Conservation (phyloP, 768 basidiomycete species). For the Fibroporia radiculosa region DNA sequence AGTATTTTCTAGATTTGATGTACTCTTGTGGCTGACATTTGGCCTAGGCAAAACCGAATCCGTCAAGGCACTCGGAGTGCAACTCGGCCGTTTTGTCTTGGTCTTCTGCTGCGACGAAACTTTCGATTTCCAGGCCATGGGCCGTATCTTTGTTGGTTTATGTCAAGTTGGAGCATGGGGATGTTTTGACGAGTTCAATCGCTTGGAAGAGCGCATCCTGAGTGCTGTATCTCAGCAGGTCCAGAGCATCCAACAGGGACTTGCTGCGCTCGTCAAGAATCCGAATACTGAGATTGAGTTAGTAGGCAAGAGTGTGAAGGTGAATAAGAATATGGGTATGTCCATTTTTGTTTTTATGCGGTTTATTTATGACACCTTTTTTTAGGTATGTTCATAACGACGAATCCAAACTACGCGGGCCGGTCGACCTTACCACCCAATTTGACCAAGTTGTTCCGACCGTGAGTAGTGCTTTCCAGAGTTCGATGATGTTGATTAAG, state of each 20-base stretch:
- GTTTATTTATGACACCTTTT: background rate
- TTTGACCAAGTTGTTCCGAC: slow-evolving; percentile 87
- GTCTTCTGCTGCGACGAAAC: slow-evolving; percentile 99
- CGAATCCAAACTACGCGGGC: slow-evolving; percentile 98
- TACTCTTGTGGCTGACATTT: background rate
- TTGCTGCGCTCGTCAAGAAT: slow-evolving; percentile 75
- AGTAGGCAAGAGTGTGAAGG: slow-evolving; percentile 87
- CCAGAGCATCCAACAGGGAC: slow-evolving; percentile 94
- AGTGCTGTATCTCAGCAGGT: slow-evolving; percentile 99
- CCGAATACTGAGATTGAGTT: slow-evolving; percentile 89
- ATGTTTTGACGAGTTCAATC: slow-evolving; percentile 96
- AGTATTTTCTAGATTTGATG: slow-evolving; percentile 13
- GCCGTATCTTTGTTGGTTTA: slow-evolving; percentile 95
- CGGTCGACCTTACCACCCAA: slow-evolving; percentile 87
- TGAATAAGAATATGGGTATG: slow-evolving; percentile 88
- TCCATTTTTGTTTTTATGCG: slow-evolving; percentile 1
- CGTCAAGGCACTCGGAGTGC: slow-evolving; percentile 96
- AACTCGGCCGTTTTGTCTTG: slow-evolving; percentile 96
- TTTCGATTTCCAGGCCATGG: slow-evolving; percentile 99
- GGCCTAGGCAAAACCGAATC: slow-evolving; percentile 92
- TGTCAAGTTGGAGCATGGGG: slow-evolving; percentile 99
- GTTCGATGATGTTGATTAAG: slow-evolving; percentile 11
- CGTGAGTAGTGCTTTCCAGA: slow-evolving; percentile 41
- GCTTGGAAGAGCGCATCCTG: slow-evolving; percentile 94
- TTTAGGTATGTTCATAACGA: slow-evolving; percentile 94